Conservation (phyloP, 192 early-diverging fungal species). For the Rhizophagus prolifer region DNA sequence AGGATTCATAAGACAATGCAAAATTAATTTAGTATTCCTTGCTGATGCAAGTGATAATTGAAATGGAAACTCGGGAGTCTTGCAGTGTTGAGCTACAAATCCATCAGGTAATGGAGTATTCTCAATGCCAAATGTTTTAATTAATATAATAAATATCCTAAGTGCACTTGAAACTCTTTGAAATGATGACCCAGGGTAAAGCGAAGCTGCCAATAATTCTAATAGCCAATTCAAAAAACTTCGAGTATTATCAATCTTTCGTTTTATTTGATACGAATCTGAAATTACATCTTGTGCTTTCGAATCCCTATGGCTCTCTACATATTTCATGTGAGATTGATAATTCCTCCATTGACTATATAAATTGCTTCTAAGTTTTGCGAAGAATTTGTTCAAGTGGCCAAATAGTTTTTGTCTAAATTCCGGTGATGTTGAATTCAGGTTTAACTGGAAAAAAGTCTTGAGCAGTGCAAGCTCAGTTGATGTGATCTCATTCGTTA, state of each 20-base stretch:
- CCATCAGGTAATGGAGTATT: constrained; percentile 49
- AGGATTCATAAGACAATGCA: constrained; percentile 61
- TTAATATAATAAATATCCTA: constrained; percentile 48
- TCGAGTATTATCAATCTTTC: constrained; percentile 47
- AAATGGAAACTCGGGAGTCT: constrained; percentile 56
- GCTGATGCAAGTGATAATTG: constrained; percentile 46
- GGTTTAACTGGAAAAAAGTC: constrained; percentile 65
- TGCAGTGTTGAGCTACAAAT: constrained; percentile 39
- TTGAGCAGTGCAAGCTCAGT: constrained; percentile 68
- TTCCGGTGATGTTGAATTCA: constrained; percentile 73
- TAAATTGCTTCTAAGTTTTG: constrained; percentile 56
- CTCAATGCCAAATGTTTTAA: constrained; percentile 54
- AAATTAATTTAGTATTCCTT: constrained; percentile 53
- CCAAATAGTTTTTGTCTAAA: constrained; percentile 77
- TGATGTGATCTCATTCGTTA: constrained; percentile 56
- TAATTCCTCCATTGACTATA: constrained; percentile 43
- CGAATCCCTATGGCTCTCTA: constrained; percentile 30
- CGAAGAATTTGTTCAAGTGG: constrained; percentile 58
- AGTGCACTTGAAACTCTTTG: constrained; percentile 66
- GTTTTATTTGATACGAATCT: constrained; percentile 30
- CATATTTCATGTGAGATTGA: constrained; percentile 33
- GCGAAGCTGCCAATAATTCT: constrained; percentile 51
- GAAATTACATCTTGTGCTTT: constrained; percentile 27
- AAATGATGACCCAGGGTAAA: constrained; percentile 78
- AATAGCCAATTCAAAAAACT: constrained; percentile 63